A percentile compares a stretch with the other conserved stretches of the same genome.
Conservation (phyloP, 169 alveolate species). For the Babesia ovis region DNA sequence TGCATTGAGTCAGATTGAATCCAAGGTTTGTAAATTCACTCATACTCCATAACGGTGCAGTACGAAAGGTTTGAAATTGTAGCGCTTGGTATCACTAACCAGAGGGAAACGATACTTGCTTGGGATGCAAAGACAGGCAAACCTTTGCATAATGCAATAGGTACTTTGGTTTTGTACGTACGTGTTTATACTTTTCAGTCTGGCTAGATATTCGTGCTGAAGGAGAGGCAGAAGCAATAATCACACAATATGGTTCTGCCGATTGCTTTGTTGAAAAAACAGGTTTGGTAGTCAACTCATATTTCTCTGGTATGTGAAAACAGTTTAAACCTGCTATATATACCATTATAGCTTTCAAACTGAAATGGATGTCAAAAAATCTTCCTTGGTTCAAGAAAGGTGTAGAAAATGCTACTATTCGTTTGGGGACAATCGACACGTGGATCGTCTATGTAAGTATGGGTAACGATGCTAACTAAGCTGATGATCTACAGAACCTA, state of each 20-base stretch:
- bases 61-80: constrained; percentile 46
- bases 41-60: neutral
- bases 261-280: constrained; percentile 78
- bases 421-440: constrained; percentile 87
- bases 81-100: constrained; percentile 85
- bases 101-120: constrained; percentile 85
- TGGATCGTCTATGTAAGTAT: constrained; percentile 79
- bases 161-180: constrained; percentile 10
- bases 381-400: constrained; percentile 65
- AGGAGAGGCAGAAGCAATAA: constrained; percentile 72
- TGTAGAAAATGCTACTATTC: constrained; percentile 68
- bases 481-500: constrained; percentile 46
- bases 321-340: constrained; percentile 37
- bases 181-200: constrained; percentile 35
- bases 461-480: neutral
- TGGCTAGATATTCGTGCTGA: constrained; percentile 91
- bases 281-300: constrained; percentile 88
- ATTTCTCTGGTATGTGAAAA: constrained; percentile 84
- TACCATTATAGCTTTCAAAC: constrained; percentile 59
- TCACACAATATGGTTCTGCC: constrained; percentile 66
- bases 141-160: constrained; percentile 90
- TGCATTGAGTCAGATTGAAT: constrained; percentile 47
- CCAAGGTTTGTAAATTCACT: constrained; percentile 23
- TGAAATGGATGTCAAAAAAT: constrained; percentile 83
- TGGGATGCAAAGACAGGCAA: constrained; percentile 86